A percentile compares a stretch with the other conserved stretches of the same genome.
These are phyloP conservation scores for Trichoderma reesei DNA, from an alignment of 495 filamentous ascomycete species.

Conservation along the genomic window DNA sequence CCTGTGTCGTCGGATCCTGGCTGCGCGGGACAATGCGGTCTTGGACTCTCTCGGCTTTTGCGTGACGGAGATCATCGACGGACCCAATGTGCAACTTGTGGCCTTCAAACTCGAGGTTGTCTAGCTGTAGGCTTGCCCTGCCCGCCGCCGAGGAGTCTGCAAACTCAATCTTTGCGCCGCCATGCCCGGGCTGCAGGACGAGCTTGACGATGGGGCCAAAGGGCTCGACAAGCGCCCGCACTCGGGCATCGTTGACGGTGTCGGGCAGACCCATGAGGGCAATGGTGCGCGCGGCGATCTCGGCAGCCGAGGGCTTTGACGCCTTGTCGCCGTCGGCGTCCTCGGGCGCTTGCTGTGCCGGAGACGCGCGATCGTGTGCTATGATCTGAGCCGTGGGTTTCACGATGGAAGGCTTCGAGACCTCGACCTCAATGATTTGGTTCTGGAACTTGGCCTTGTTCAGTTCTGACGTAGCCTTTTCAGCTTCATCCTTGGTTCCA, in stretches of 20 bases:
- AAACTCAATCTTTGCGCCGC: conserved; percentile 84
- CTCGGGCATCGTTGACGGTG: conserved; percentile 60
- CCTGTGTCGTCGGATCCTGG: conserved; percentile 19
- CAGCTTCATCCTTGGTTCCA: conserved; percentile 61
- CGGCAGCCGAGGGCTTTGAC: conserved; percentile 16
- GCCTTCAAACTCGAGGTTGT: conserved; percentile 60
- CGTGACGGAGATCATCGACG: conserved; percentile 54
- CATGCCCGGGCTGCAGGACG: conserved; percentile 62
- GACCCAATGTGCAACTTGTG: conserved; percentile 59
- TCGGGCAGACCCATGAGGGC: conserved; percentile 59
- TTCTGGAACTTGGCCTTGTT: conserved; percentile 61
- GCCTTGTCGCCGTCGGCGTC: conserved; percentile 17
- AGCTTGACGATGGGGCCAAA: conserved; percentile 56
- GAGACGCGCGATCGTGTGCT: conserved; percentile 19
- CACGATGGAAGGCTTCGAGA: conserved; percentile 38
- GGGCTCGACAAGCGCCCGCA: conserved; percentile 53
- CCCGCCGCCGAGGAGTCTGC: conserved; percentile 58
- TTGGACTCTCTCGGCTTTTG: conserved; percentile 44
- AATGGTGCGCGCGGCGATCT: conserved; percentile 45
- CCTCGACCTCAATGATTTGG: conserved; percentile 58
- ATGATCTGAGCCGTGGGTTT: conserved; percentile 31
- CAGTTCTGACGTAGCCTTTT: conserved; percentile 52
- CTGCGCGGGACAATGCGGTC: conserved; percentile 41
- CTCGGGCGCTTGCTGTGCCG: conserved; percentile 19
- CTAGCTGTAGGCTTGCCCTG: conserved; percentile 62